These are phyloP conservation scores for Capsicum chinense DNA, from an alignment of 257 asterid genomes.

Conservation along the genomic window DNA sequence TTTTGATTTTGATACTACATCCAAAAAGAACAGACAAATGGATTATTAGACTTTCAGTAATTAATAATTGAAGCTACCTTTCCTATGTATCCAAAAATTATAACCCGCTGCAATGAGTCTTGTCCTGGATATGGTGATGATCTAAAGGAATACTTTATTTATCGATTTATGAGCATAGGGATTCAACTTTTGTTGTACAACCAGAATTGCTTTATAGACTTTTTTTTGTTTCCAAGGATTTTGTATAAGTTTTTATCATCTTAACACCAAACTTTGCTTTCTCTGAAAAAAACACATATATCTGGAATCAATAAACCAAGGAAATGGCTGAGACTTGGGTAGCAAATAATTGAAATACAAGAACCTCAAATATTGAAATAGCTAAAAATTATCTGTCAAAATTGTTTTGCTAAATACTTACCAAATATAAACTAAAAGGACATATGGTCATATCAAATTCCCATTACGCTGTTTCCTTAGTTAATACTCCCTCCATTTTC, in stretches of 20 bases:
- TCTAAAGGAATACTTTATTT: slow-evolving; percentile 53
- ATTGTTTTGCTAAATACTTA: background rate
- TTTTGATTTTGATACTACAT: background rate
- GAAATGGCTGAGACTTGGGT: background rate
- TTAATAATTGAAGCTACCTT: slow-evolving; percentile 56
- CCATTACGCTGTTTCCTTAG: background rate
- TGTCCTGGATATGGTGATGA: slow-evolving; percentile 93
- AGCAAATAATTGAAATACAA: background rate
- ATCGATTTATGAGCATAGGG: slow-evolving; percentile 59
- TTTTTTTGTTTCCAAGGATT: slow-evolving; percentile 69
- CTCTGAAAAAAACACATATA: slow-evolving; percentile 83
- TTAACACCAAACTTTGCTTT: slow-evolving; percentile 78
- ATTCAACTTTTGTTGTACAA: slow-evolving; percentile 80
- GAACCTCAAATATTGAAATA: background rate
- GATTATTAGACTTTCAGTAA: no score
- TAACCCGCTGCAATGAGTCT: slow-evolving; percentile 76
- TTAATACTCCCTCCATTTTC: no score
- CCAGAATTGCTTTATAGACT: slow-evolving; percentile 68
- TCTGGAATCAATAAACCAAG: slow-evolving; percentile 44
- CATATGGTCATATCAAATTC: no score
- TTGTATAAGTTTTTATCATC: slow-evolving; percentile 68
- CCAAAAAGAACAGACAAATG: background rate
- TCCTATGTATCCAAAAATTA: slow-evolving; percentile 96
- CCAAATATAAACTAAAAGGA: background rate
- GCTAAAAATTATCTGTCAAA: background rate